Conservation (phyloP, 1,284 basidiomycete species). For the Microbotryomycetes sp. region DNA sequence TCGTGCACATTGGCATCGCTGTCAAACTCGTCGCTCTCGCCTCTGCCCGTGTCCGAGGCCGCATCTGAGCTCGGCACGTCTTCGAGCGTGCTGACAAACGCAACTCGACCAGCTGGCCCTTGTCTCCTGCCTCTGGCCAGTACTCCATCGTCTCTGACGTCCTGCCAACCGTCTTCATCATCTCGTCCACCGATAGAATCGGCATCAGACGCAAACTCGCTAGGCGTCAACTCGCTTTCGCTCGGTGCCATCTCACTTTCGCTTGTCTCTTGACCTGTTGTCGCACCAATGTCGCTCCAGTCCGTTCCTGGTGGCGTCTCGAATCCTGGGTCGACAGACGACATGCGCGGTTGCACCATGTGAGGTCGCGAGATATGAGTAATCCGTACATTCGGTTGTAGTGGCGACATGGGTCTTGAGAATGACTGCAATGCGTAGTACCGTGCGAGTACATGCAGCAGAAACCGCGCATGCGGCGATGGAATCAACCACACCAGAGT, state of each 20-base stretch:
- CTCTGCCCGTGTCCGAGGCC: not conserved
- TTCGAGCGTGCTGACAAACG: not conserved
- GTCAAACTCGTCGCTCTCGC: not conserved
- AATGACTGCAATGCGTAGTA: slow-evolving; percentile 27
- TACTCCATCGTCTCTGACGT: not conserved
- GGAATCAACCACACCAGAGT: slow-evolving; percentile 23
- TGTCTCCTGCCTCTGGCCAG: not conserved
- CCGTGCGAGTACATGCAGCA: slow-evolving; percentile 22
- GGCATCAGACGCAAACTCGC: slow-evolving; percentile 4
- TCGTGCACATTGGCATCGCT: slow-evolving; percentile 3
- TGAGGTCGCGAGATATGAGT: slow-evolving; percentile 22
- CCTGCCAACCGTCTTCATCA: not conserved
- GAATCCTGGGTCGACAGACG: not conserved
- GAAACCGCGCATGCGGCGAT: slow-evolving; percentile 21
- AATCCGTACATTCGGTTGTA: slow-evolving; percentile 20
- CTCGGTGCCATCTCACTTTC: not conserved
- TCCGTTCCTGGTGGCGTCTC: slow-evolving; percentile 26
- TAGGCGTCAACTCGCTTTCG: slow-evolving; percentile 5
- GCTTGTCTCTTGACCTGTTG: not conserved
- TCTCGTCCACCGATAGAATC: not conserved
- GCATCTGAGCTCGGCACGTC: not conserved
- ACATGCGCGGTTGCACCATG: not conserved
- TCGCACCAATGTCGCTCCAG: slow-evolving; percentile 6
- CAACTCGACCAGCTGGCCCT: not conserved
- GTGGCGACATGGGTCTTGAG: slow-evolving; percentile 19